Percentiles rank a stretch among this genome's conserved stretches.
These are phyloP conservation scores for Pseudogymnoascus sp. DNA, from an alignment of 2,329 filamentous ascomycete species.

Conservation along the genomic window DNA sequence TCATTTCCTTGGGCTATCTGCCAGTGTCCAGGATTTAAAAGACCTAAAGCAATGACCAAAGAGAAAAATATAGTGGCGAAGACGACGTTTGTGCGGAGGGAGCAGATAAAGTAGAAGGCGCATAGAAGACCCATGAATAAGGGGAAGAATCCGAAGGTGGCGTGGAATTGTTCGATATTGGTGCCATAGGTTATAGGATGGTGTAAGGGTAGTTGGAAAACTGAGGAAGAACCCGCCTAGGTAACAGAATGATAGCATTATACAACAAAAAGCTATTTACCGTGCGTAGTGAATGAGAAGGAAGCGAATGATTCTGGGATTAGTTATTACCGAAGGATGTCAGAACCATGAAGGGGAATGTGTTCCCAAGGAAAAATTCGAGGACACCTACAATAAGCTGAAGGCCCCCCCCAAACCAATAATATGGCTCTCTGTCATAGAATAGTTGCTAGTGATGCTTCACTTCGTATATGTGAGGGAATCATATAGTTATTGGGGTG, in stretches of 20 bases:
- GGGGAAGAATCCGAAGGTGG: conserved; percentile 46
- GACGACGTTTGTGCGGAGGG: conserved; percentile 62
- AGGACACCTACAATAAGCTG: conserved; percentile 41
- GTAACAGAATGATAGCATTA: neutral
- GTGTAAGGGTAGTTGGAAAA: conserved; percentile 43
- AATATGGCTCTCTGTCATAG: conserved; percentile 30
- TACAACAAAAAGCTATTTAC: conserved; percentile 18
- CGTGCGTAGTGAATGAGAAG: neutral
- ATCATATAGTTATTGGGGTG: neutral
- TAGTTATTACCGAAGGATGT: conserved; percentile 29
- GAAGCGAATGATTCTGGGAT: neutral
- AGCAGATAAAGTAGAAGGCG: conserved; percentile 59
- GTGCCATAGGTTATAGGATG: conserved; percentile 40
- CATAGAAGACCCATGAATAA: conserved; percentile 59
- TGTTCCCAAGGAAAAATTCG: conserved; percentile 48
- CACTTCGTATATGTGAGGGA: conserved; percentile 4
- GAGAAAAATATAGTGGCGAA: conserved; percentile 62
- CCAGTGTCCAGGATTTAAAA: conserved; percentile 55
- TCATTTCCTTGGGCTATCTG: conserved; percentile 32
- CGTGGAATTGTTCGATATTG: conserved; percentile 19
- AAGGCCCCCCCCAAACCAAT: conserved; percentile 44
- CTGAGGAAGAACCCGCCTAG: conserved; percentile 44
- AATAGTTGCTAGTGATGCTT: neutral
- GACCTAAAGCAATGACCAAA: conserved; percentile 49
- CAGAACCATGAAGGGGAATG: conserved; percentile 49